phyloP scores from a whole-genome alignment of 306 rosid genomes.

The Astragalus glycyphyllos region DNA sequence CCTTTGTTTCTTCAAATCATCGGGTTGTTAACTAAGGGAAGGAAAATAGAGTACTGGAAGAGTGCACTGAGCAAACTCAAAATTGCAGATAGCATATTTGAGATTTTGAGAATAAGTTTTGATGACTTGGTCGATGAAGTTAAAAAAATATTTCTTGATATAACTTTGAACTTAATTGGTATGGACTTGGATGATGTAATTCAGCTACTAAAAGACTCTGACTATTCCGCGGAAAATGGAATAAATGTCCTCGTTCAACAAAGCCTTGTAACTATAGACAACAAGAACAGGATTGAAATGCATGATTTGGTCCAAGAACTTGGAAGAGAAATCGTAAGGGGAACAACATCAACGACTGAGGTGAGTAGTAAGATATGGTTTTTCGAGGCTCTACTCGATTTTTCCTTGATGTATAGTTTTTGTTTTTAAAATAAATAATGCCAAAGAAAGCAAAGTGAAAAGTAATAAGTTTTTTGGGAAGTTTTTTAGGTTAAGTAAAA shows the following conservation, averaged over 20 bases:
- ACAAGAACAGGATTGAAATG: neutral
- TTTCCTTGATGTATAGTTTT: neutral
- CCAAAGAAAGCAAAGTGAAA: neutral
- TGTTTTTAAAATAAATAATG: neutral
- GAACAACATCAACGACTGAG: too few species aligned
- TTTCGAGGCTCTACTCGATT: neutral
- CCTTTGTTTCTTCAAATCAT: neutral
- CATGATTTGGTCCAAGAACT: neutral
- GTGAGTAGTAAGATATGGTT: neutral
- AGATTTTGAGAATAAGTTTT: neutral
- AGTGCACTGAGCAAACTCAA: neutral
- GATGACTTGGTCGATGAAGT: neutral
- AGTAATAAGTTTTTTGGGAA: neutral
- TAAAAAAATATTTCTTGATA: neutral
- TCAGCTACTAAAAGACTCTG: slow-evolving; percentile 1
- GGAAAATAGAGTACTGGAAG: neutral
- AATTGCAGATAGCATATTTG: neutral
- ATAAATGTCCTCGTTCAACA: neutral
- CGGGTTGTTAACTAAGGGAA: neutral
- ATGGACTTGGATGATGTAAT: neutral
- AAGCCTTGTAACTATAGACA: neutral
- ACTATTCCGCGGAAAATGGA: neutral
- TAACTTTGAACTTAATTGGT: neutral
- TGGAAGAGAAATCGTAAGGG: neutral
- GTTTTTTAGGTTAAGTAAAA: neutral